phyloP scores from a whole-genome alignment of 1,139 yeast species.

The Keqinozyma sinolaborantium region DNA sequence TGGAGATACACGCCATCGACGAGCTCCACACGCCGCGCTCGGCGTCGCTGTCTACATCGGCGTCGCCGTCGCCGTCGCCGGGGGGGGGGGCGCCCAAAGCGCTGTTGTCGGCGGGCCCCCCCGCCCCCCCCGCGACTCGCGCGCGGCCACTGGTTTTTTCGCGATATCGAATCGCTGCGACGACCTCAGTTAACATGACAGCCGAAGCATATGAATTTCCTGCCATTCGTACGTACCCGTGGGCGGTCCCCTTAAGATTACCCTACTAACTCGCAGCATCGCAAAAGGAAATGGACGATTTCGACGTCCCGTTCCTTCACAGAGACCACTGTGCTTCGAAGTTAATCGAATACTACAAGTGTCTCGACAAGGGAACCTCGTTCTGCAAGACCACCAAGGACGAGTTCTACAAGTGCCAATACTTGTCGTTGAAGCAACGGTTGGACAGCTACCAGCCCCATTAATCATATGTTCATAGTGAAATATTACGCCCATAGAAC shows the following conservation, averaged over 20 bases:
- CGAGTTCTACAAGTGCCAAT: slow-evolving; percentile 47
- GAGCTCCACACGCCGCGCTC: neutral
- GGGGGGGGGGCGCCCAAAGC: neutral
- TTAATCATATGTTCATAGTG: too few species aligned
- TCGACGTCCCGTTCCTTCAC: slow-evolving; percentile 43
- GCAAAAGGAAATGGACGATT: slow-evolving; percentile 40
- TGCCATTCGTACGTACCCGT: slow-evolving; percentile 23
- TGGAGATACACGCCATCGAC: neutral
- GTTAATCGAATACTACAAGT: slow-evolving; percentile 42
- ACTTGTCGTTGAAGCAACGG: slow-evolving; percentile 42
- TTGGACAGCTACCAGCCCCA: slow-evolving; percentile 18
- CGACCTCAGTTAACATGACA: slow-evolving; percentile 4
- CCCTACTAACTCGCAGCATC: slow-evolving; percentile 22
- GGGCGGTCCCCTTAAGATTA: slow-evolving; percentile 6
- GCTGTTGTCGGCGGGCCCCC: neutral
- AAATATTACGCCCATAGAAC: too few species aligned
- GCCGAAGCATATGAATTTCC: slow-evolving; percentile 20
- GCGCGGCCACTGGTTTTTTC: too few species aligned
- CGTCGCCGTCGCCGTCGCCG: too few species aligned
- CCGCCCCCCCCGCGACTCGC: neutral
- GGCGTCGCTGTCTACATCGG: neutral
- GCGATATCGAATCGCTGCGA: too few species aligned
- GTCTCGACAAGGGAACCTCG: slow-evolving; percentile 45
- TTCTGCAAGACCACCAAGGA: slow-evolving; percentile 42
- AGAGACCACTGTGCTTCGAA: slow-evolving; percentile 49